Evolutionary conservation across 768 basidiomycete species (phyloP).

Genomic region (Xerocomellus chrysenteron): DNA sequence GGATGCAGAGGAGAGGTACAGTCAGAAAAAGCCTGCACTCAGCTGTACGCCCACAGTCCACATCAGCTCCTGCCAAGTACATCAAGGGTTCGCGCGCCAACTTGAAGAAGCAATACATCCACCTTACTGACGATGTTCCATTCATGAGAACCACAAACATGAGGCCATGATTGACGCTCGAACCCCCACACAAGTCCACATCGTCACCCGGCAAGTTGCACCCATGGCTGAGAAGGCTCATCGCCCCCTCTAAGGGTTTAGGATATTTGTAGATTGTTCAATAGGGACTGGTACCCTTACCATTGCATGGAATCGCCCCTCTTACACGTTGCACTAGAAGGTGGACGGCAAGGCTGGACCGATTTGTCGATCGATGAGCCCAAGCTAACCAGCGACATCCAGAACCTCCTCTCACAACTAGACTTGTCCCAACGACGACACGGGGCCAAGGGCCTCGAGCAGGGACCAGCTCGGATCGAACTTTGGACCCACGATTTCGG

Average conservation of each 20-base stretch:
- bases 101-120: conserved; percentile 16
- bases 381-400: background rate
- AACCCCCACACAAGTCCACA: conserved; percentile 11
- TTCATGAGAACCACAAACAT: conserved; percentile 5
- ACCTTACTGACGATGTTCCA: conserved; percentile 29
- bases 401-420: background rate
- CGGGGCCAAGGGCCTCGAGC: conserved; percentile 30
- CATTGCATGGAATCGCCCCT: background rate
- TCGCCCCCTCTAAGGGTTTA: conserved; percentile 22
- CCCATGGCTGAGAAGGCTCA: conserved; percentile 31
- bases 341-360: background rate
- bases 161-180: conserved; percentile 10
- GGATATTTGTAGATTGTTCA: conserved; percentile 15
- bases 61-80: no score
- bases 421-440: background rate
- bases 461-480: conserved; percentile 41
- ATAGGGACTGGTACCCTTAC: conserved; percentile 26
- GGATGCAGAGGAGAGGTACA: no score
- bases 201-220: conserved; percentile 14
- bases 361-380: background rate
- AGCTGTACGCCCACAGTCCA: no score
- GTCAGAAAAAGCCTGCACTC: no score
- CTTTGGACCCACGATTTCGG: conserved; percentile 66
- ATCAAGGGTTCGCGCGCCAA: no score
- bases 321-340: background rate